Base-by-base conservation (phyloP, 495 filamentous ascomycete species). In the Neurospora sp. region DNA sequence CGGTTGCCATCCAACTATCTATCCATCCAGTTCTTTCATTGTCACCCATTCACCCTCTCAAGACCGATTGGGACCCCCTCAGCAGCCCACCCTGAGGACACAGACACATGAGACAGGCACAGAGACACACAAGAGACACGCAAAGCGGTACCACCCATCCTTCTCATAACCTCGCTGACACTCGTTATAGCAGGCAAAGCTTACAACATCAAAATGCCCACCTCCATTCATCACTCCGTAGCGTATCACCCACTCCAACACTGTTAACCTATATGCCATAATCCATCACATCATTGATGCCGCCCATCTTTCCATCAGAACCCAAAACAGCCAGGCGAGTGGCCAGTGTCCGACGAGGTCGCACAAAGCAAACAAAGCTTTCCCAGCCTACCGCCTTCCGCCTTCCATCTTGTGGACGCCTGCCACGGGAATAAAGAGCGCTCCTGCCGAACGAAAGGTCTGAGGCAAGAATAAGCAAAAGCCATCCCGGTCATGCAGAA, bases 401-500 rank as follows among this genome's bases (percentile, higher is more conserved):
- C 48, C 14, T 10, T 59, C 69, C 53, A 68, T 22, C 68, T 76
- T 74, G 80, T 81, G 82, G 79, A 79, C 74, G 72, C 75, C 79
- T 74, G 80, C 83, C 82, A 83, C 81, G 77, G 76, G 78, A 79
- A 79, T 71, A 75, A 79, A 77, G 76, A 77, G 76, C 80, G 53
- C 22, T 27, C 77, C 79, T 76, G 79, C 76, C 76, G 80, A 78
- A 79, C 76, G 80, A 42, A 69, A 44, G 44, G 16, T 71, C 17
- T 73, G 72, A 69, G 73, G 72, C 68, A 70, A 74, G 70, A 78
- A 77, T 73, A 80, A 79, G 75, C 77, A 81, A 79, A 81, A 81
- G 76, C 75, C 79, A 79, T 79, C 75, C 77, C 78, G 71, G 81
- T 83, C 81, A 84, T 84, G 83, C 81, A 86, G 80, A 82, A 81